These are phyloP conservation scores for Buddleja alternifolia DNA, from an alignment of 257 asterid genomes.

Conservation along the genomic window DNA sequence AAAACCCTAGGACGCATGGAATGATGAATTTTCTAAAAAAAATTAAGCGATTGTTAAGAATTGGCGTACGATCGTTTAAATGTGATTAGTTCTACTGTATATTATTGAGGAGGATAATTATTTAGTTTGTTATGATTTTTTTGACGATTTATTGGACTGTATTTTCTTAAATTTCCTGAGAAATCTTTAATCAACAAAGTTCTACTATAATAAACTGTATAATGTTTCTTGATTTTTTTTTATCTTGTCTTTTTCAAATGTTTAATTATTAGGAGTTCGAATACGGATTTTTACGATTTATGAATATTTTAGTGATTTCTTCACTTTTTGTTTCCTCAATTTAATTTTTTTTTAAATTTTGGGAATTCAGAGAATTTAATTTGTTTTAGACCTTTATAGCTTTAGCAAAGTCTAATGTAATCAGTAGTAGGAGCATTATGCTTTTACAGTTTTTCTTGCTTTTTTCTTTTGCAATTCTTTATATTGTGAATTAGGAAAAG, in stretches of 20 bases:
- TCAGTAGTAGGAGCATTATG: too few relatives aligned
- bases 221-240: neutral
- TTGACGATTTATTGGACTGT: constrained; percentile 10
- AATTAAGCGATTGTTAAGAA: neutral
- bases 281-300: neutral
- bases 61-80: neutral
- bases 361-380: neutral
- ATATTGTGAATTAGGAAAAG: neutral
- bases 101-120: neutral
- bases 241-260: neutral
- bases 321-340: neutral
- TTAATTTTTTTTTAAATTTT: neutral
- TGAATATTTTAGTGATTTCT: constrained; percentile 4
- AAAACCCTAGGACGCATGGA: constrained; percentile 42
- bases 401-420: too few relatives aligned
- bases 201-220: neutral
- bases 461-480: too few relatives aligned
- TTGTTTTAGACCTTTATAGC: too few relatives aligned
- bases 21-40: constrained; percentile 8
- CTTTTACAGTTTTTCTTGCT: too few relatives aligned
- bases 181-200: neutral
- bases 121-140: constrained; percentile 4
- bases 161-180: constrained; percentile 4
- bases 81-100: neutral
- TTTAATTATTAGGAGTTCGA: neutral